Base-by-base conservation (phyloP, 2,329 filamentous ascomycete species). In the Diaporthe amygdali region DNA sequence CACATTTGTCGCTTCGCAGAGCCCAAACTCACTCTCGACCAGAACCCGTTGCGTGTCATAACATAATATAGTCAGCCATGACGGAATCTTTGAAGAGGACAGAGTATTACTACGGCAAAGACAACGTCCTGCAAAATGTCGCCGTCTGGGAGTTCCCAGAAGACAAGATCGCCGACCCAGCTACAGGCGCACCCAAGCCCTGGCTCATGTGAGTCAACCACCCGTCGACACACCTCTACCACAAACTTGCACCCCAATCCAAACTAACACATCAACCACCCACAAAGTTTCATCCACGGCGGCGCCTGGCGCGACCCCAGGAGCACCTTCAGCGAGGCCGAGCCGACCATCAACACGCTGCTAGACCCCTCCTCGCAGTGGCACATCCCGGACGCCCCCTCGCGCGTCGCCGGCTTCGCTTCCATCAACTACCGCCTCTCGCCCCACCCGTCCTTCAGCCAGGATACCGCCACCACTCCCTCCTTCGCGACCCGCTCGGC, bases 341-440 rank as follows among this genome's bases (percentile, higher is more conserved):
- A 78, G 32, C 80, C 85, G 5, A 82, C 84, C 63, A 82, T 89
- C 63, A 78, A 81, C 70, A 76, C 79, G 44, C 79, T 89, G 71
- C 76, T 84, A 55, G 55, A 52, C 44, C 74, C 74, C 34, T 72
- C 78, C 32, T 39, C 37, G 5, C n/a, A 47, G 10, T 25, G 27
- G 25, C 68, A 67, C 68, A 25, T 70, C n/a, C 30, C 66, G 10
- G 72, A 76, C 34, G 68, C 75, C 25, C 71, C 70, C 10, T 72
- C 79, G 32, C 78, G 80, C 61, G 83, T 93, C 70, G 87, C 88
- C 27, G 91, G 88, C 71, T 88, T 93, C 76, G 88, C 90, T 34
- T 91, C 90, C 54, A 78, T 92, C 71, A 88, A 90, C 79, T 92
- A 92, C 84, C 86, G 90, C 46, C 87, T 93, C 63, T 90, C 88